phyloP scores from a whole-genome alignment of 176 grass and related monocot species.

The Aegilops bicornis region DNA sequence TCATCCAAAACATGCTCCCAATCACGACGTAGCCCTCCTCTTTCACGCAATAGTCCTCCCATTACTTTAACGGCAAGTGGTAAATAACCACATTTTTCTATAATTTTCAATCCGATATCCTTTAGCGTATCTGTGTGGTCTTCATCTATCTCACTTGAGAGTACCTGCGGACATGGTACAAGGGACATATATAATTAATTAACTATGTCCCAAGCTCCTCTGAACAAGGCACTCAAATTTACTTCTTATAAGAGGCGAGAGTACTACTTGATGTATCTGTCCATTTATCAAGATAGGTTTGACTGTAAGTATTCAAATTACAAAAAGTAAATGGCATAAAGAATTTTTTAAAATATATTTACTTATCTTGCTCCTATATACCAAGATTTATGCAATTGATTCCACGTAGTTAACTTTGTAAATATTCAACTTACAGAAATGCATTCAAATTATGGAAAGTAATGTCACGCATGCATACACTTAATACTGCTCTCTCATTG shows the following conservation, averaged over 20 bases:
- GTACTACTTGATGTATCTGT: not conserved
- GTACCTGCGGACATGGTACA: not conserved
- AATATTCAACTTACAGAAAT: too few relatives aligned
- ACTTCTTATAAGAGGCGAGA: not conserved
- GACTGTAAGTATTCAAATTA: not conserved
- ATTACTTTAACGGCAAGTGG: not conserved
- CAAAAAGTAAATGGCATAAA: not conserved
- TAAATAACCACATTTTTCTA: not conserved
- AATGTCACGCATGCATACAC: too few relatives aligned
- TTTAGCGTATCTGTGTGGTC: not conserved
- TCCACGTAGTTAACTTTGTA: not conserved
- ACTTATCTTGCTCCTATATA: not conserved
- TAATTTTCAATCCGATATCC: not conserved
- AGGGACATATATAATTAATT: not conserved
- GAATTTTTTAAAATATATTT: too few relatives aligned
- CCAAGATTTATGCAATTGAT: not conserved
- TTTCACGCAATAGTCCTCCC: not conserved
- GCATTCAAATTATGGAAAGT: too few relatives aligned
- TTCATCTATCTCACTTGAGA: not conserved
- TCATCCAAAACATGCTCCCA: not conserved
- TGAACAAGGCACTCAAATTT: not conserved
- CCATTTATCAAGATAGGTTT: not conserved
- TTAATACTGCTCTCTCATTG: too few relatives aligned
- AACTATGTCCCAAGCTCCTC: not conserved
- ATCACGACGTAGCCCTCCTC: not conserved